Evolutionary conservation across 2,329 filamentous ascomycete species (phyloP).

Genomic region (Aspergillus vadensis): DNA sequence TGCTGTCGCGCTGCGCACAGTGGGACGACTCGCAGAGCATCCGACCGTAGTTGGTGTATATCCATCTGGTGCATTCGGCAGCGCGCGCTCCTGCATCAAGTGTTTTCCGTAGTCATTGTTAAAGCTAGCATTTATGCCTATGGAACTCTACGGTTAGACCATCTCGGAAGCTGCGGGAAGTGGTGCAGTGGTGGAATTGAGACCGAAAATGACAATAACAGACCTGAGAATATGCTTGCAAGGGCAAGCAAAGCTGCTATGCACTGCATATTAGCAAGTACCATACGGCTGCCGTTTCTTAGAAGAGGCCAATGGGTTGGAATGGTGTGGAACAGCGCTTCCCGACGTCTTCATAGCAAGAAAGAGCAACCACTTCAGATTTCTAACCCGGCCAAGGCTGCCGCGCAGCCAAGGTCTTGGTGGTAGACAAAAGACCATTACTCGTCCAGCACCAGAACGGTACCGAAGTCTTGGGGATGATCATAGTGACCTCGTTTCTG

Average conservation of each 20-base stretch:
- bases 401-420: neutral
- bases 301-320: neutral
- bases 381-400: neutral
- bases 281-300: conserved; percentile 5
- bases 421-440: neutral
- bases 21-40: conserved; percentile 70
- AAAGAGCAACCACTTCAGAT: neutral
- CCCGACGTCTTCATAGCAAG: neutral
- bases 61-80: conserved; percentile 63
- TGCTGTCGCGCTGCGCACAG: conserved; percentile 63
- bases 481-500: neutral
- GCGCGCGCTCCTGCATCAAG: conserved; percentile 40
- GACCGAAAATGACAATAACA: neutral
- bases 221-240: conserved; percentile 22
- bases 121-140: neutral
- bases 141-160: neutral
- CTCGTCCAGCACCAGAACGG: neutral
- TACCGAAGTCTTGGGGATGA: neutral
- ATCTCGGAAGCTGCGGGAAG: neutral
- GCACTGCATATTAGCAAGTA: conserved; percentile 16
- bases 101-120: neutral
- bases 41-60: conserved; percentile 70
- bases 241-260: conserved; percentile 16
- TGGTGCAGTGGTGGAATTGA: neutral
- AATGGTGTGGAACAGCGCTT: neutral